Conservation (phyloP, 805 yeast genomes). For the Spencermartinsiella europaea region DNA sequence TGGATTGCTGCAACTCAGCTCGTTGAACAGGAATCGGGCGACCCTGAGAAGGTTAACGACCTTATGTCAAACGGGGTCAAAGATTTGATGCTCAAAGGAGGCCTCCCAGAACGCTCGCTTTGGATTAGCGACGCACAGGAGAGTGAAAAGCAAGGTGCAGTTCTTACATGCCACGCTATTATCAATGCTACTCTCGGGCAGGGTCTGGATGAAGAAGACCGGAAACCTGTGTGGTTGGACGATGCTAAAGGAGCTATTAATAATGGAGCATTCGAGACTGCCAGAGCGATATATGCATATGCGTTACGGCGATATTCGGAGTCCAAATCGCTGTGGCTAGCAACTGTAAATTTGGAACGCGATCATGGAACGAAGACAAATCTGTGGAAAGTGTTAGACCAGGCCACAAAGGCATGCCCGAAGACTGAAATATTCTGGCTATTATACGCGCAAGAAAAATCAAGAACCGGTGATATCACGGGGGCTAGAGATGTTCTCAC, state of each 20-base stretch:
- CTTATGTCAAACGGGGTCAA: conserved; percentile 46
- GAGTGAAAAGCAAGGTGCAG: conserved; percentile 46
- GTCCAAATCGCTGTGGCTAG: conserved; percentile 27
- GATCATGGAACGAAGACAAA: conserved; percentile 24
- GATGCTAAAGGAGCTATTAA: conserved; percentile 35
- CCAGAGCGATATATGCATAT: conserved; percentile 45
- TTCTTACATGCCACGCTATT: conserved; percentile 49
- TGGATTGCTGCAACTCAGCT: conserved; percentile 70
- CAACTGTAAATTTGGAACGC: conserved; percentile 27
- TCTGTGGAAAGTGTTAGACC: conserved; percentile 45
- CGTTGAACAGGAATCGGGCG: conserved; percentile 51
- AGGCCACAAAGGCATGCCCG: conserved; percentile 49
- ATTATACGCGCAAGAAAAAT: conserved; percentile 68
- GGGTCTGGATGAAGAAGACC: conserved; percentile 30
- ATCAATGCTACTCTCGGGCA: conserved; percentile 38
- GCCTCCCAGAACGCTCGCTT: conserved; percentile 32
- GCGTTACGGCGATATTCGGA: conserved; percentile 45
- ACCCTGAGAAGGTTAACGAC: conserved; percentile 35
- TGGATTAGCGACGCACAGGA: conserved; percentile 57
- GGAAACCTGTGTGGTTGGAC: conserved; percentile 30
- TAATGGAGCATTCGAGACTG: conserved; percentile 31
- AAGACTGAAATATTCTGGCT: conserved; percentile 48
- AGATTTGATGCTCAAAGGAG: conserved; percentile 37
- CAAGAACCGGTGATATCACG: conserved; percentile 45
- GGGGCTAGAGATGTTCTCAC: conserved; percentile 52